phyloP scores from a whole-genome alignment of 768 basidiomycete species.

The Boletus subcaerulescens region DNA sequence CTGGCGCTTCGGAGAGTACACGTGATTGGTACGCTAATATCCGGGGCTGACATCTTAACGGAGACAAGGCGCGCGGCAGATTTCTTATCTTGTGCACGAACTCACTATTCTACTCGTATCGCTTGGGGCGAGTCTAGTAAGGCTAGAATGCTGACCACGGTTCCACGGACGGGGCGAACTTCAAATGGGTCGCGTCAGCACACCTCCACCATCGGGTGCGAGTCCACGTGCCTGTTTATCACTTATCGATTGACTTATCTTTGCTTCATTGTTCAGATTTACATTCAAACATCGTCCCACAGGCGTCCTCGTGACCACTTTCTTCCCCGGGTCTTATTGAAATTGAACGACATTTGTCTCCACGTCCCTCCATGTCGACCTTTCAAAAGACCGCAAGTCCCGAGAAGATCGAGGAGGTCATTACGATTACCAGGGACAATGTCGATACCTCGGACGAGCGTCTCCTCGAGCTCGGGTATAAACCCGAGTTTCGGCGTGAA shows the following conservation, averaged over 20 bases:
- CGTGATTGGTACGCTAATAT: no score
- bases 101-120: no score
- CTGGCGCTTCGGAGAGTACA: no score
- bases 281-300: constrained; percentile 8
- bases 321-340: not conserved
- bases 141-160: no score
- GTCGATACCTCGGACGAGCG: constrained; percentile 35
- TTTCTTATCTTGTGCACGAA: no score
- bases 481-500: constrained; percentile 53
- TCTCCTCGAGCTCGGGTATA: constrained; percentile 51
- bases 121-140: no score
- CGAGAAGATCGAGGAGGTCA: constrained; percentile 14
- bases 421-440: not conserved
- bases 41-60: no score
- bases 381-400: not conserved
- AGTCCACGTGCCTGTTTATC: constrained; percentile 5
- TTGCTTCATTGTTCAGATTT: not conserved
- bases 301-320: constrained; percentile 6
- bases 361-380: constrained; percentile 5
- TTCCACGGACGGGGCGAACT: not conserved
- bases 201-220: no score
- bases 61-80: no score
- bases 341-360: not conserved
- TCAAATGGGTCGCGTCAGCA: no score
- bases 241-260: not conserved